Conservation (phyloP, 1,284 basidiomycete genomes). For the Lentinus polychrous region DNA sequence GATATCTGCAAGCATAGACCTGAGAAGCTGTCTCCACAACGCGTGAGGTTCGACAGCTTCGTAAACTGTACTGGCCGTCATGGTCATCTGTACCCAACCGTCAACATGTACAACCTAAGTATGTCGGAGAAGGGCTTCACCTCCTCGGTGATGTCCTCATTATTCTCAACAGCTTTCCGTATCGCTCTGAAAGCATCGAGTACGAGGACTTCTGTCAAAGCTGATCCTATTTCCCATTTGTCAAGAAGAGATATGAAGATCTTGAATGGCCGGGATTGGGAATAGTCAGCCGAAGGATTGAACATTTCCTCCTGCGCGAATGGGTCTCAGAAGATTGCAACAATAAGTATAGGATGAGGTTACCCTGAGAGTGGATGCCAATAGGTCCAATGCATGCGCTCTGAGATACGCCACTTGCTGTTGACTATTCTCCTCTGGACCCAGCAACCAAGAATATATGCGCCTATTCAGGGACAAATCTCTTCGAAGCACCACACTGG, state of each 20-base stretch:
- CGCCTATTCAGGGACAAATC: slow-evolving; percentile 92
- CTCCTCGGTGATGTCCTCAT: slow-evolving; percentile 53
- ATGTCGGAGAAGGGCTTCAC: slow-evolving; percentile 37
- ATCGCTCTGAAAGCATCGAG: slow-evolving; percentile 77
- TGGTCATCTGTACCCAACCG: slow-evolving; percentile 51
- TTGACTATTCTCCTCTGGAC: slow-evolving; percentile 70
- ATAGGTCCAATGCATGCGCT: slow-evolving; percentile 59
- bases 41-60: slow-evolving; percentile 89
- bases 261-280: slow-evolving; percentile 85
- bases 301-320: slow-evolving; percentile 68
- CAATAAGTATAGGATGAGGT: slow-evolving; percentile 15
- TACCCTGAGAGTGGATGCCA: slow-evolving; percentile 65
- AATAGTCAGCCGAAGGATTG: slow-evolving; percentile 58
- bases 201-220: slow-evolving; percentile 72
- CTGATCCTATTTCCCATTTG: slow-evolving; percentile 92
- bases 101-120: slow-evolving; percentile 3
- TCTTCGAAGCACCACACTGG: slow-evolving; percentile 80
- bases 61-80: slow-evolving; percentile 87
- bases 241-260: slow-evolving; percentile 93
- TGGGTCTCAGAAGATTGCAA: slow-evolving; percentile 1
- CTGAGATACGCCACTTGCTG: slow-evolving; percentile 68
- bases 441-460: slow-evolving; percentile 90
- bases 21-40: slow-evolving; percentile 77
- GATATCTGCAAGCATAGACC: slow-evolving; percentile 47
- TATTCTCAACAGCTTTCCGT: slow-evolving; percentile 45